These are phyloP conservation scores for Penicillium sp. DNA, from an alignment of 2,329 filamentous ascomycete genomes.

Conservation along the genomic window DNA sequence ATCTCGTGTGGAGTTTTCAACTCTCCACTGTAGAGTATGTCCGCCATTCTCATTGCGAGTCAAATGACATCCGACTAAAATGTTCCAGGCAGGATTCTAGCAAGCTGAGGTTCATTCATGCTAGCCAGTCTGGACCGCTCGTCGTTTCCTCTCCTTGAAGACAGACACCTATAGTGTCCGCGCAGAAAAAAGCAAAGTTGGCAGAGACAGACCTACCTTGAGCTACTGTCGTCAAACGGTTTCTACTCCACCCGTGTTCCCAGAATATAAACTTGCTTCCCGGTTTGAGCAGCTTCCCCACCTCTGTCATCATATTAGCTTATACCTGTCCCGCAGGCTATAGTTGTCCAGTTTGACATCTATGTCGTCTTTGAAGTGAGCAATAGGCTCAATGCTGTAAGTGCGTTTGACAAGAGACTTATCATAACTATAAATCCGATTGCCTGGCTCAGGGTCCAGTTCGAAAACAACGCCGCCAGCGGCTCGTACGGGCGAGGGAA, in stretches of 20 bases:
- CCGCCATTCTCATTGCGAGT: slow-evolving; percentile 17
- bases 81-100: slow-evolving; percentile 22
- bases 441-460: slow-evolving; percentile 47
- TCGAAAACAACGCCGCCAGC: slow-evolving; percentile 44
- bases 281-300: slow-evolving; percentile 48
- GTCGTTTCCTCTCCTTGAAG: too few species aligned
- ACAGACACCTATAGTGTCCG: too few species aligned
- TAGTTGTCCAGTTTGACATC: slow-evolving; percentile 30
- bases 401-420: slow-evolving; percentile 32
- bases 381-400: slow-evolving; percentile 47
- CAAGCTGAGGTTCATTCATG: slow-evolving; percentile 10
- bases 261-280: slow-evolving; percentile 50
- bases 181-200: too few species aligned
- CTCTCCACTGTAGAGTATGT: slow-evolving; percentile 21
- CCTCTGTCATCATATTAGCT: slow-evolving; percentile 33
- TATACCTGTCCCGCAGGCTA: slow-evolving; percentile 39
- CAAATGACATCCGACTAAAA: slow-evolving; percentile 21
- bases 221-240: slow-evolving; percentile 28
- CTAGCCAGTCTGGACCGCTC: slow-evolving; percentile 10
- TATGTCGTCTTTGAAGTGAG: slow-evolving; percentile 33
- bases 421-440: slow-evolving; percentile 45
- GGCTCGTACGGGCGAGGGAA: slow-evolving; percentile 32
- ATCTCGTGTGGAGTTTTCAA: slow-evolving; percentile 23
- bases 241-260: slow-evolving; percentile 38
- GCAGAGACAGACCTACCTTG: slow-evolving; percentile 38